These are phyloP conservation scores for Gossypium rotundifolium DNA, from an alignment of 345 rosid genomes.

Conservation along the genomic window DNA sequence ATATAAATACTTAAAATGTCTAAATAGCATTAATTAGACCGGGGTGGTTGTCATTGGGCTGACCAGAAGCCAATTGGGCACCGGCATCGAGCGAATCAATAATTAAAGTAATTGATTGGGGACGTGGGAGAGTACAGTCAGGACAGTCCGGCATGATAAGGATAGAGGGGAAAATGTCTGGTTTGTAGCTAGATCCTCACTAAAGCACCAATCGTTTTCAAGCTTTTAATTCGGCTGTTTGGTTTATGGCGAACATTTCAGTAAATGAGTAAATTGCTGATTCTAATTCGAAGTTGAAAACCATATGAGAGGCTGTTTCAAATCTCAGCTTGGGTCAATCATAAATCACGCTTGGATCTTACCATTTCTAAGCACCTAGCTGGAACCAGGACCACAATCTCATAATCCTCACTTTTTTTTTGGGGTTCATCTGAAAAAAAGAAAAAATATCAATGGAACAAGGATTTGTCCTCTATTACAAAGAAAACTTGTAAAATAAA, in stretches of 20 bases:
- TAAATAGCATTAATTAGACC: neutral
- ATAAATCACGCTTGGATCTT: neutral
- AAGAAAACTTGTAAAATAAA: no score
- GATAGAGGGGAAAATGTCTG: neutral
- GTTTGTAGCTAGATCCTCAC: neutral
- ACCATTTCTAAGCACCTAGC: neutral
- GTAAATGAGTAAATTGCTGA: conserved; percentile 3
- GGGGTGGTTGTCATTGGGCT: neutral
- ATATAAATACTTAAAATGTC: neutral
- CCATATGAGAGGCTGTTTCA: neutral
- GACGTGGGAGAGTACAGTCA: neutral
- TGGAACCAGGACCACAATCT: neutral
- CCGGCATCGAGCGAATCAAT: neutral
- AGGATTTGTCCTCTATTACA: neutral
- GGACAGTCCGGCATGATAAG: neutral
- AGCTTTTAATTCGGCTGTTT: neutral
- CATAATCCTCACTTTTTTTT: neutral
- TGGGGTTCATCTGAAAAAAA: neutral
- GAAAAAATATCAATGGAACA: neutral
- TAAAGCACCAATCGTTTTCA: neutral
- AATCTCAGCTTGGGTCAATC: neutral
- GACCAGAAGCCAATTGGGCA: neutral
- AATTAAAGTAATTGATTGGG: neutral
- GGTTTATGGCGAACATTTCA: neutral
- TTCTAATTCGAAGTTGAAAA: neutral